Evolutionary conservation across 2,329 filamentous ascomycete species (phyloP), one percentile per base, ranked within the genome.

Genomic region (Hirsutella rhossiliensis): DNA sequence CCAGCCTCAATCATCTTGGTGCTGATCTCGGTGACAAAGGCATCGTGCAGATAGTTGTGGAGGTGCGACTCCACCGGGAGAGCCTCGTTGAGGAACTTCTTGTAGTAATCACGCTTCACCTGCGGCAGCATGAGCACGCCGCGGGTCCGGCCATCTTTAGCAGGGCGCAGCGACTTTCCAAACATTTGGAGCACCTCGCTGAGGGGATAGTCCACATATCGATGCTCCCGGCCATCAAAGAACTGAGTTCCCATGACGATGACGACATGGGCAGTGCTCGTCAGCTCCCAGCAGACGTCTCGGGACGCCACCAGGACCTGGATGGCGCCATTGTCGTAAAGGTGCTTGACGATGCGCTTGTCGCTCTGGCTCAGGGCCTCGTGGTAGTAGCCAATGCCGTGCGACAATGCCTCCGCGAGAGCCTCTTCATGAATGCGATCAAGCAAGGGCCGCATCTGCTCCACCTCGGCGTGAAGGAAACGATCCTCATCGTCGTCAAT

Each of bases 181-280:
- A 97, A 95, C 90, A 98, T 98, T 58, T 98, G 92, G 44, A 98
- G 68, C 15, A 98, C 80, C 59, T 98, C 92, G 56, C 84, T 90
- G 51, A 97, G 78, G 4, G 88, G 84, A 56, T 98, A 98, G 63
- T 98, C 92, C 43, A 97, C 81, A 62, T 98, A 98, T 48, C 94
- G 83, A 62, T 98, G 94, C 64, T 98, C 90, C 42, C 88, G 82
- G 7, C 92, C 92, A 56, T 98, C 92, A 52, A 90, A 98, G 65
- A 89, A 96, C 58, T 98, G 92, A 1, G 94, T 98, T 15, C 89
- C 89, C 89, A 98, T 97, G 29, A 98, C 82, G 40, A 98, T 77
- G 13, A 97, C 89, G 13, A 98, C 72, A 59, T 97, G 89, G 4
- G 90, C 89, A 2, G 78, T 87, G 57, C 80, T 82, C 50, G 94